phyloP scores from a whole-genome alignment of 805 yeast species.

The Scheffersomyces spartinae region DNA sequence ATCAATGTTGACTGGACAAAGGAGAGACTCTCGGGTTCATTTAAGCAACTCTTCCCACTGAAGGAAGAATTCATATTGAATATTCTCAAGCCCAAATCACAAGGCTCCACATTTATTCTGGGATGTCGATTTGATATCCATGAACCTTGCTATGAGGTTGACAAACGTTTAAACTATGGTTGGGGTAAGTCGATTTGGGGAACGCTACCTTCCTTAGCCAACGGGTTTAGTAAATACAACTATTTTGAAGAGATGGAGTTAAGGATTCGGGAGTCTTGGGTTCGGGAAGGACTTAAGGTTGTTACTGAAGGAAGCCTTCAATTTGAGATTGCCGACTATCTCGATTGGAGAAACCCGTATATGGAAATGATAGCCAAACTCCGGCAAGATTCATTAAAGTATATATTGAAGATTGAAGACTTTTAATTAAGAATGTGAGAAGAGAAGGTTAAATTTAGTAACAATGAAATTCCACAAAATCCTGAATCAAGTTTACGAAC shows the following conservation, averaged over 20 bases:
- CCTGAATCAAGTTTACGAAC: too few species aligned
- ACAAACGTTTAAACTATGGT: slow-evolving; percentile 23
- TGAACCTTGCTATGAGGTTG: slow-evolving; percentile 24
- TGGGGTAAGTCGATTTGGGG: slow-evolving; percentile 20
- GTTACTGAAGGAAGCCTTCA: slow-evolving; percentile 15
- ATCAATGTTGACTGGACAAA: slow-evolving; percentile 19
- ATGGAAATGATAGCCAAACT: slow-evolving; percentile 14
- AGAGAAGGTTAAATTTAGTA: too few species aligned
- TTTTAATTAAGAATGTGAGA: slow-evolving; percentile 10
- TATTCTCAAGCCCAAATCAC: slow-evolving; percentile 24
- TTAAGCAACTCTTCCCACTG: slow-evolving; percentile 6
- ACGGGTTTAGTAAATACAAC: slow-evolving; percentile 18
- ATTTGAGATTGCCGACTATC: slow-evolving; percentile 17
- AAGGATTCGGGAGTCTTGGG: slow-evolving; percentile 17
- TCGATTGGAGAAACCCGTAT: slow-evolving; percentile 29
- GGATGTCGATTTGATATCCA: slow-evolving; percentile 19
- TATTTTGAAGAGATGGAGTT: slow-evolving; percentile 23
- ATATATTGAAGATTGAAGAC: slow-evolving; percentile 25
- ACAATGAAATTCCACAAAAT: too few species aligned
- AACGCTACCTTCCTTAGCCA: slow-evolving; percentile 16
- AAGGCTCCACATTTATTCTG: slow-evolving; percentile 21
- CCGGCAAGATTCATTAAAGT: slow-evolving; percentile 18
- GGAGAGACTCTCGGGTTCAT: too few species aligned
- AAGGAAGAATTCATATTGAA: slow-evolving; percentile 23
- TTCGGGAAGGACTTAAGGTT: slow-evolving; percentile 19